Conservation (phyloP, 1,139 yeast genomes). For the Zygoascus hellenicus region DNA sequence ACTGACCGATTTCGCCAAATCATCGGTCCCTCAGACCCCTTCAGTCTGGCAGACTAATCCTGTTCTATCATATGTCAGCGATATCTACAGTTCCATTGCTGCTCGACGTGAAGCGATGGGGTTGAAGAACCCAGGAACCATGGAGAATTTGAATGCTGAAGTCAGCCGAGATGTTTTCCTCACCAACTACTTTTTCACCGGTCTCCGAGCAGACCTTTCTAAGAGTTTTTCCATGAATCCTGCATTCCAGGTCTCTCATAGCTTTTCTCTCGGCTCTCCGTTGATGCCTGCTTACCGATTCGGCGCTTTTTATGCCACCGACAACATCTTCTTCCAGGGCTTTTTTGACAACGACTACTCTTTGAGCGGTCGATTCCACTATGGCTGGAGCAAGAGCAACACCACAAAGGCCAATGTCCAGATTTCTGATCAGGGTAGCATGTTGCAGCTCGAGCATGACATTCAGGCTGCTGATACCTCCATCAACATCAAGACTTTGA, state of each 20-base stretch:
- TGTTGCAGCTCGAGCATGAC: constrained; percentile 97
- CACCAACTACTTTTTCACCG: constrained; percentile 87
- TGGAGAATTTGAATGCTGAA: constrained; percentile 88
- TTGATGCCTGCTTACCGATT: constrained; percentile 89
- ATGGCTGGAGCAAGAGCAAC: constrained; percentile 80
- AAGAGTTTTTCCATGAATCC: constrained; percentile 90
- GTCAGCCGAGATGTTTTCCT: constrained; percentile 89
- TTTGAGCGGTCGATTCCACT: constrained; percentile 83
- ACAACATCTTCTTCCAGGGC: constrained; percentile 83
- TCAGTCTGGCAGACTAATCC: constrained; percentile 80
- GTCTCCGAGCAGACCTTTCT: constrained; percentile 93
- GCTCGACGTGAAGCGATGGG: constrained; percentile 80
- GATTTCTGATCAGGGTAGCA: constrained; percentile 86
- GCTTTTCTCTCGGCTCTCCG: constrained; percentile 83
- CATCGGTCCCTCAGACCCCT: constrained; percentile 16
- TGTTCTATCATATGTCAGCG: constrained; percentile 71
- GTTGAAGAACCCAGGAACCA: constrained; percentile 86
- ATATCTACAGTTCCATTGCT: constrained; percentile 62
- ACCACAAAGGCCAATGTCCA: constrained; percentile 85
- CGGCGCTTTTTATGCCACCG: constrained; percentile 85
- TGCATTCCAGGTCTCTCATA: constrained; percentile 95
- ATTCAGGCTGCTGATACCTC: constrained; percentile 85
- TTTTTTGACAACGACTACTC: constrained; percentile 82
- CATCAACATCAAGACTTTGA: constrained; percentile 80
- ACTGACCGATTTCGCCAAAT: constrained; percentile 24